Evolutionary conservation across 306 rosid genomes (phyloP).

Genomic region (Castanospermum australe): DNA sequence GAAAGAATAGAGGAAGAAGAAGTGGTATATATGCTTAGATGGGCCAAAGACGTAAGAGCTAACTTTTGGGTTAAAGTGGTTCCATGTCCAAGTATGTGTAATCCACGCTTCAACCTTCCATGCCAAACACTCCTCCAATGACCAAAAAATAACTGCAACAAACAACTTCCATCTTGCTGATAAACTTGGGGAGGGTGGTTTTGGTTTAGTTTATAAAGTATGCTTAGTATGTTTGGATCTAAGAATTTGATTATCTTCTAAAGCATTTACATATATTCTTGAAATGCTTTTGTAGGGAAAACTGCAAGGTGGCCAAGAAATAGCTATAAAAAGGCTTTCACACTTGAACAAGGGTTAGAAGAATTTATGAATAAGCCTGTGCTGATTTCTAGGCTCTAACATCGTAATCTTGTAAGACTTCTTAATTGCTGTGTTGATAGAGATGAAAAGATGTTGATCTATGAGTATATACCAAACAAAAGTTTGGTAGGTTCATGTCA

Average conservation of each 20-base stretch:
- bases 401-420: slow-evolving; percentile 13
- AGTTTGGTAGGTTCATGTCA: slow-evolving; percentile 1
- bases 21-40: too few relatives aligned
- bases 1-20: too few relatives aligned
- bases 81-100: too few relatives aligned
- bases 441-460: slow-evolving; percentile 17
- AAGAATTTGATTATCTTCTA: too few relatives aligned
- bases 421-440: slow-evolving; percentile 13
- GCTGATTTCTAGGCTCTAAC: slow-evolving; percentile 16
- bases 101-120: too few relatives aligned
- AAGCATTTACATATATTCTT: background rate
- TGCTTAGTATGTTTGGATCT: background rate
- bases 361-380: slow-evolving; percentile 19
- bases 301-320: background rate
- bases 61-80: too few relatives aligned
- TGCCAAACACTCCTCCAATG: too few relatives aligned
- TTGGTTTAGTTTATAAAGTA: slow-evolving; percentile 6
- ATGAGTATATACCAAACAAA: slow-evolving; percentile 20
- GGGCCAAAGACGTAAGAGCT: too few relatives aligned
- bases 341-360: background rate
- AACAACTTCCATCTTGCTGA: background rate
- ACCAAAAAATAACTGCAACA: slow-evolving; percentile 4
- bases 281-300: background rate
- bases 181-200: slow-evolving; percentile 12
- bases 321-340: slow-evolving; percentile 19